phyloP scores from a whole-genome alignment of 805 yeast genomes.

The Yamadazyma ubonensis region DNA sequence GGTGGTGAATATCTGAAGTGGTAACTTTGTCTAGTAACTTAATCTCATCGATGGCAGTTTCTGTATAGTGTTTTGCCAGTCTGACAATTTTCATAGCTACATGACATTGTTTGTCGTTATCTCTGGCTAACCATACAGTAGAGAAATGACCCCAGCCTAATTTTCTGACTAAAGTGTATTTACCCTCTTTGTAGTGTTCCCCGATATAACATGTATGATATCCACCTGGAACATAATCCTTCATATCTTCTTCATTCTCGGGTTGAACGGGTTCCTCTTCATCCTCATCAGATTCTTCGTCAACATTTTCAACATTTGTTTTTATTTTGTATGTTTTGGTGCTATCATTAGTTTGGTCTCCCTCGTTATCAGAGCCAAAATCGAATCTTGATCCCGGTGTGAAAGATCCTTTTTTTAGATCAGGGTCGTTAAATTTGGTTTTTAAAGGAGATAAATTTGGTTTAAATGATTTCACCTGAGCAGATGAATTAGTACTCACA shows the following conservation, averaged over 20 bases:
- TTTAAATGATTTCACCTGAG: slow-evolving; percentile 32
- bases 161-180: slow-evolving; percentile 80
- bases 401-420: slow-evolving; percentile 11
- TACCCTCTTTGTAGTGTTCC: slow-evolving; percentile 71
- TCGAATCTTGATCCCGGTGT: slow-evolving; percentile 17
- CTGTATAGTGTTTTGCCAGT: slow-evolving; percentile 86
- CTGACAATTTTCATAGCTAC: slow-evolving; percentile 95
- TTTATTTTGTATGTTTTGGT: slow-evolving; percentile 9
- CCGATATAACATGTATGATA: slow-evolving; percentile 94
- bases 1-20: slow-evolving; percentile 63
- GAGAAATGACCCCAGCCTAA: slow-evolving; percentile 99
- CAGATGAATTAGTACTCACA: slow-evolving; percentile 30
- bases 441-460: slow-evolving; percentile 39
- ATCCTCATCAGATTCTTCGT: slow-evolving; percentile 25
- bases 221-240: slow-evolving; percentile 90
- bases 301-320: slow-evolving; percentile 21
- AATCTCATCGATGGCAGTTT: slow-evolving; percentile 92
- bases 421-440: slow-evolving; percentile 29
- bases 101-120: slow-evolving; percentile 55
- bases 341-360: slow-evolving; percentile 12
- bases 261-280: slow-evolving; percentile 29
- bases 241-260: slow-evolving; percentile 76
- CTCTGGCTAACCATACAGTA: slow-evolving; percentile 88
- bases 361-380: slow-evolving; percentile 15
- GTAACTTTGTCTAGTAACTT: slow-evolving; percentile 67